A percentile compares a stretch with the other conserved stretches of the same genome.
Conservation (phyloP, 2,329 filamentous ascomycete species). For the Aspergillus fischeri region DNA sequence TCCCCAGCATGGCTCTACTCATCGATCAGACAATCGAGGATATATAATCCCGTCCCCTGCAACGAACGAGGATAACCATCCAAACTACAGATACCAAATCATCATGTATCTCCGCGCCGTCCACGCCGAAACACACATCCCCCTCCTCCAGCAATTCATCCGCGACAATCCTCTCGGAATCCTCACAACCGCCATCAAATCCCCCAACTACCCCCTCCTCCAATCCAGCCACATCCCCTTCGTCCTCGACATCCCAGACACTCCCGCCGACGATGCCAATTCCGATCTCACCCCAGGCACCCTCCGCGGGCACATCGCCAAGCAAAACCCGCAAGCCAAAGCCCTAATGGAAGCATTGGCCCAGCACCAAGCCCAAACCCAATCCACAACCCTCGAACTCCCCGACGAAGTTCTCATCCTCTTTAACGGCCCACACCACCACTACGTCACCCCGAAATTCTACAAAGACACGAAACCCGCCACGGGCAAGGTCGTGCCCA, state of each 20-base stretch:
- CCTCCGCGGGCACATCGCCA: constrained; percentile 60
- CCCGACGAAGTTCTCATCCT: constrained; percentile 57
- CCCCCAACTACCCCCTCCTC: constrained; percentile 46
- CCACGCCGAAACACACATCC: constrained; percentile 51
- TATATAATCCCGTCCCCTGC: not conserved
- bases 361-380: constrained; percentile 16
- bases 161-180: constrained; percentile 59
- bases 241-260: constrained; percentile 46
- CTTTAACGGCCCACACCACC: constrained; percentile 56
- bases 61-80: not conserved
- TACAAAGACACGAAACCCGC: constrained; percentile 62
- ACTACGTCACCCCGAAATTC: constrained; percentile 67
- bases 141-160: constrained; percentile 53
- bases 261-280: constrained; percentile 9
- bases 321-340: constrained; percentile 61
- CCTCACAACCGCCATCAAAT: constrained; percentile 58
- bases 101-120: constrained; percentile 56
- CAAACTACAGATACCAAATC: not conserved
- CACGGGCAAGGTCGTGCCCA: constrained; percentile 64
- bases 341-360: constrained; percentile 50
- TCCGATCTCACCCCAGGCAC: constrained; percentile 23
- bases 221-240: constrained; percentile 61
- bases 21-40: not conserved
- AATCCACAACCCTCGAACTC: constrained; percentile 27
- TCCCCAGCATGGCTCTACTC: no score